phyloP scores from a whole-genome alignment of 306 rosid genomes.

The Casuarina cunninghamiana region DNA sequence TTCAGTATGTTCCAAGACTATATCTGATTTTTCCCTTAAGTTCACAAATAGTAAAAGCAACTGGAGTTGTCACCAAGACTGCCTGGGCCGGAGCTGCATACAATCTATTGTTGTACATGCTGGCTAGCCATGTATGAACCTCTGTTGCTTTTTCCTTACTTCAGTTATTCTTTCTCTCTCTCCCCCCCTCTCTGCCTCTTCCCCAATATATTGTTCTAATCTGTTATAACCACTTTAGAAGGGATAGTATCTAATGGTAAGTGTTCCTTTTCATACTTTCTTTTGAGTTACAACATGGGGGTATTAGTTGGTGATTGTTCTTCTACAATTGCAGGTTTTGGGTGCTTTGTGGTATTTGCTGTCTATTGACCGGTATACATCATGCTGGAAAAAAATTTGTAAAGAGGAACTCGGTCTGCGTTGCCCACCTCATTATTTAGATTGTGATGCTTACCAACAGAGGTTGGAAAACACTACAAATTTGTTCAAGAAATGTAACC shows the following conservation, averaged over 20 bases:
- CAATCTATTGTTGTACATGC: slow-evolving; percentile 84
- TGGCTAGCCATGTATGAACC: slow-evolving; percentile 95
- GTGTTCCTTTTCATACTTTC: slow-evolving; percentile 13
- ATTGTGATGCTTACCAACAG: slow-evolving; percentile 53
- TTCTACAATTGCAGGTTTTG: slow-evolving; percentile 61
- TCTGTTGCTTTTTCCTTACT: slow-evolving; percentile 5
- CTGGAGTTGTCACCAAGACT: slow-evolving; percentile 97
- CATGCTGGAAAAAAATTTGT: slow-evolving; percentile 87
- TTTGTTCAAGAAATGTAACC: slow-evolving; percentile 66
- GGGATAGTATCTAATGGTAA: neutral
- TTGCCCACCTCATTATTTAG: slow-evolving; percentile 57
- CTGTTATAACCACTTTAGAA: neutral
- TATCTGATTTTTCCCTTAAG: slow-evolving; percentile 93
- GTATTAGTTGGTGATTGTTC: slow-evolving; percentile 15
- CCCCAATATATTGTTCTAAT: neutral
- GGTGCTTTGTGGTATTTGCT: slow-evolving; percentile 98
- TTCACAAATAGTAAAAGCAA: slow-evolving; percentile 86
- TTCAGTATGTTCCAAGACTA: slow-evolving; percentile 91
- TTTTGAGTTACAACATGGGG: neutral
- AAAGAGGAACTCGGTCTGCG: slow-evolving; percentile 44
- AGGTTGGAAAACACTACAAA: slow-evolving; percentile 61
- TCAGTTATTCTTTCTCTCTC: neutral
- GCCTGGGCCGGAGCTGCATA: slow-evolving; percentile 99
- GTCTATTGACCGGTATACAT: slow-evolving; percentile 79
- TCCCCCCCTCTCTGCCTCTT: neutral